phyloP scores from a whole-genome alignment of 73 alveolate species.

The Durusdinium trenchii region DNA sequence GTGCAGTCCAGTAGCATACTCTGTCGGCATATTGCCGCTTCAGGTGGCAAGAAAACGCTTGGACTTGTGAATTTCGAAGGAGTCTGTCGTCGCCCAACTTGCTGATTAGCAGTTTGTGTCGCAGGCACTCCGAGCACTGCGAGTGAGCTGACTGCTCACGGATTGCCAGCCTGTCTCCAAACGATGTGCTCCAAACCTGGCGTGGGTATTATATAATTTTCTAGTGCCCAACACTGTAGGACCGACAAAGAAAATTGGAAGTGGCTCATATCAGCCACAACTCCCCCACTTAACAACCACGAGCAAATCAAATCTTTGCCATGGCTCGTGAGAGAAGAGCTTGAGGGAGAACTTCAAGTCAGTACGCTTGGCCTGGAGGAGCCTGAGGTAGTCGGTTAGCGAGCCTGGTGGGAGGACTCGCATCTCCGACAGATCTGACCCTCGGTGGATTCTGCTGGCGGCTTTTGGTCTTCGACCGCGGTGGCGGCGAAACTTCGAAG shows the following conservation, averaged over 20 bases:
- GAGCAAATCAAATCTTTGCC: too few species aligned
- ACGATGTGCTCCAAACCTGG: conserved; percentile 15
- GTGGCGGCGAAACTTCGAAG: not conserved
- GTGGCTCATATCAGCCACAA: too few species aligned
- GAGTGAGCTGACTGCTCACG: not conserved
- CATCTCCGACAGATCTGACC: not conserved
- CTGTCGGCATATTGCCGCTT: not conserved
- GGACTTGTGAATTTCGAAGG: not conserved
- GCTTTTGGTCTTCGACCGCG: not conserved
- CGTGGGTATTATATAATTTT: not conserved
- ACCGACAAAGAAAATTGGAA: too few species aligned
- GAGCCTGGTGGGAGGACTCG: conserved; percentile 32
- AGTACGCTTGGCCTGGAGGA: not conserved
- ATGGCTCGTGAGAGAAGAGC: not conserved
- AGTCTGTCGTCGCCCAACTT: not conserved
- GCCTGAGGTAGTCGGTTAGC: not conserved
- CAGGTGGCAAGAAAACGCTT: not conserved
- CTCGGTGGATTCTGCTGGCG: not conserved
- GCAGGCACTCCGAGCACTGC: not conserved
- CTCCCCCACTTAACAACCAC: too few species aligned
- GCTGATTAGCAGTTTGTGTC: not conserved
- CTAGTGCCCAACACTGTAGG: too few species aligned
- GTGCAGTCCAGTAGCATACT: not conserved
- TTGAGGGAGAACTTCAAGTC: not conserved
- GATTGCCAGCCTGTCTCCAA: not conserved